phyloP scores from a whole-genome alignment of 129 eudicot genomes.

The Gnaphalium uliginosum region DNA sequence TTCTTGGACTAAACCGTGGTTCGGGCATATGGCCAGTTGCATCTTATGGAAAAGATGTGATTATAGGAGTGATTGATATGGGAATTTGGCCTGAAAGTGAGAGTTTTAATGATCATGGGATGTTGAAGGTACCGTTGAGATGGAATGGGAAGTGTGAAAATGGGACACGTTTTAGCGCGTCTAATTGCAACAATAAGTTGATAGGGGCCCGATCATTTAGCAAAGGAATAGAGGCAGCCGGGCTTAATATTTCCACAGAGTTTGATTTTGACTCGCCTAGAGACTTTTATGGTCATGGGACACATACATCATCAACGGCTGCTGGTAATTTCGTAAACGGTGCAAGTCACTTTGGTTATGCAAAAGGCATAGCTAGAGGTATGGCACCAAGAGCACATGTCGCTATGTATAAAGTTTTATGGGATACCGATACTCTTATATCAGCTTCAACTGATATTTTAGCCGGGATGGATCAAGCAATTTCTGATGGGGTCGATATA shows the following conservation, averaged over 20 bases:
- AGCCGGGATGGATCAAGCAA: constrained; percentile 43
- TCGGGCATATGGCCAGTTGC: constrained; percentile 42
- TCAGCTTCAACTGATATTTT: constrained; percentile 26
- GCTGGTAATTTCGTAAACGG: background rate
- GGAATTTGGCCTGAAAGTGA: constrained; percentile 53
- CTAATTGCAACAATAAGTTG: constrained; percentile 35
- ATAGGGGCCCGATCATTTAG: constrained; percentile 5
- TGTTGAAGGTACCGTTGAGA: constrained; percentile 35
- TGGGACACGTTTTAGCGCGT: constrained; percentile 33
- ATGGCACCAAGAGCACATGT: constrained; percentile 37
- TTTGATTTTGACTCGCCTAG: background rate
- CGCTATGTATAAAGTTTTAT: constrained; percentile 42
- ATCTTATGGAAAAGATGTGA: constrained; percentile 39
- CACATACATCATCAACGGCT: background rate
- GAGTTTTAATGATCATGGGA: constrained; percentile 37
- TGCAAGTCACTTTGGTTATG: background rate
- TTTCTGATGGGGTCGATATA: constrained; percentile 42
- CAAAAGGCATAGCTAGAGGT: constrained; percentile 12
- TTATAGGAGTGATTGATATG: constrained; percentile 41
- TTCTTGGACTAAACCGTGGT: constrained; percentile 32
- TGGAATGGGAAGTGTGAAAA: constrained; percentile 48
- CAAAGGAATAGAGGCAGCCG: background rate
- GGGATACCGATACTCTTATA: constrained; percentile 9
- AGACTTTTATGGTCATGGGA: background rate
- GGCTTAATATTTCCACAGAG: background rate